Conservation (phyloP, 106 monocot genomes). For the Phalaenopsis equestris region DNA sequence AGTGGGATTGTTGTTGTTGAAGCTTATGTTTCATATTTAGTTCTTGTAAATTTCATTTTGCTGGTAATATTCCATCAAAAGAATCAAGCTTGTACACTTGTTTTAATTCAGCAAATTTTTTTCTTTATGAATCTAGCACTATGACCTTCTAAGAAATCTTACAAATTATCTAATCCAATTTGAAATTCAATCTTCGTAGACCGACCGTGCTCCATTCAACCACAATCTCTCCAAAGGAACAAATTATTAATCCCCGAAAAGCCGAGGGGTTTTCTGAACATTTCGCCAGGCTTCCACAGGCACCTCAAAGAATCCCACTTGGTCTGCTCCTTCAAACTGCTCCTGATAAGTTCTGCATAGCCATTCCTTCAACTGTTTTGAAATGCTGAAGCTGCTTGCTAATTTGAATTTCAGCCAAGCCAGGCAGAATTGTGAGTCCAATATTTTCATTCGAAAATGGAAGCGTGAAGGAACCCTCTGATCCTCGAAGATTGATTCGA, state of each 20-base stretch:
- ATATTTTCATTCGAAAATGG: not conserved
- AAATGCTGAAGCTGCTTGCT: not conserved
- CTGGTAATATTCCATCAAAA: too few species aligned
- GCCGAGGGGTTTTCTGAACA: slow-evolving; percentile 15
- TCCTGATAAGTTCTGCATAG: not conserved
- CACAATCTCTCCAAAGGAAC: slow-evolving; percentile 48
- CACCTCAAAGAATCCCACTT: slow-evolving; percentile 37
- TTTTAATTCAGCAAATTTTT: too few species aligned
- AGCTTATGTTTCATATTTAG: too few species aligned
- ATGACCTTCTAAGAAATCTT: too few species aligned
- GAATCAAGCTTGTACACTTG: too few species aligned
- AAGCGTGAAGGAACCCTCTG: not conserved
- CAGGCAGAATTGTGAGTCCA: not conserved
- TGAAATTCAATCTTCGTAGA: slow-evolving; percentile 14
- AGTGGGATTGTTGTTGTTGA: too few species aligned
- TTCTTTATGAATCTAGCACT: too few species aligned
- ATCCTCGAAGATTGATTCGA: not conserved
- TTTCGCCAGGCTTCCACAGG: slow-evolving; percentile 22
- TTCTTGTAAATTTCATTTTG: too few species aligned
- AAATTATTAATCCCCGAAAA: slow-evolving; percentile 16
- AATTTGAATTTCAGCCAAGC: not conserved
- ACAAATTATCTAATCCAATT: too few species aligned
- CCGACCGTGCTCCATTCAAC: slow-evolving; percentile 70
- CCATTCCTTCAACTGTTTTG: not conserved
- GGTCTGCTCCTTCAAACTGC: slow-evolving; percentile 18